Evolutionary conservation across 2,329 filamentous ascomycete genomes (phyloP), one percentile per base, ranked within the genome.

Genomic region (Microsporum audouinii): DNA sequence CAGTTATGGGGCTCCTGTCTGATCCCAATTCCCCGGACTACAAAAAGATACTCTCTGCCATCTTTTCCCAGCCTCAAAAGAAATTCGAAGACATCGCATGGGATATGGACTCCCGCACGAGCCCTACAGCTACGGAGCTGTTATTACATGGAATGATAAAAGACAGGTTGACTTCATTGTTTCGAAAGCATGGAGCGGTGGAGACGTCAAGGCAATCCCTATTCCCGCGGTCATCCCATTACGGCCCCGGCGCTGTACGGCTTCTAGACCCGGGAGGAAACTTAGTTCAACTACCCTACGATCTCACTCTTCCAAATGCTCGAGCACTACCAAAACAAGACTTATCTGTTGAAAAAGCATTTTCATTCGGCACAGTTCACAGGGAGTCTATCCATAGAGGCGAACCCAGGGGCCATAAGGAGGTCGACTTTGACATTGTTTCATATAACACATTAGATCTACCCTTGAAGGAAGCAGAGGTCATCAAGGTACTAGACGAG

Each of bases 401-500:
- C 1, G 88, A 95, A 66, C 94, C 94, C 5, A 82, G 82, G 61
- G 88, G 87, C 68, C 88, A 89, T 71, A 88, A 89, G 7, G 94
- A 97, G 71, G 91, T 95, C 1, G 91, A 97, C 71, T 99, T 97
- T 71, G 94, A 99, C 73, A 91, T 99, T 63, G 82, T 96, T n/a
- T 92, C 91, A 0, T 82, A 84, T 51, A 86, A 91, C 66, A 87
- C 87, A 0, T 75, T 91, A 3, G 91, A 97, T 68, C 78, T 95
- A 53, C 87, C 91, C 0, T 74, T 96, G 61, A 95, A 95, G 69
- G 94, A 99, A 73, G 92, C 92, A 0, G 92, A 97, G 73, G 87
- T 91, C 0, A 83, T 99, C 66, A 97, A 96, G 68, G 91, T 97
- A 1, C 77, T 97, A 27, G 94, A 99, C 70, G 94, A 99, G 71